Percentiles rank a stretch among this genome's conserved stretches.
Evolutionary conservation across 768 basidiomycete genomes (phyloP).

Genomic region (Tephrocybe rancida): DNA sequence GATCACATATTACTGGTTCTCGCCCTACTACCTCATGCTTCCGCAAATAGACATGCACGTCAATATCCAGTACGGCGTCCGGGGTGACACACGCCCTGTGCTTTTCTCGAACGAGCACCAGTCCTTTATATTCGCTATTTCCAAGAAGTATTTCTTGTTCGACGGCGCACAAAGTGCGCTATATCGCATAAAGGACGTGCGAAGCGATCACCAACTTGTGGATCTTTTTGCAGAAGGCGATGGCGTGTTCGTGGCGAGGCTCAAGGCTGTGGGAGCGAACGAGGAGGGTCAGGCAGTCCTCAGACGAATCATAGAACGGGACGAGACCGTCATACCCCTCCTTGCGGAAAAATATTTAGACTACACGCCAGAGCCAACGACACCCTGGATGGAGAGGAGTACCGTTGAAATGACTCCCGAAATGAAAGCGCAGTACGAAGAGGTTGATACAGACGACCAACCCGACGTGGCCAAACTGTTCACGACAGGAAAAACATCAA

Average conservation of each 20-base stretch:
- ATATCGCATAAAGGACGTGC: conserved; percentile 15
- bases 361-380: conserved; percentile 28
- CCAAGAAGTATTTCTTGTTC: conserved; percentile 21
- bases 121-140: conserved; percentile 26
- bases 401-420: not conserved
- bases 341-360: conserved; percentile 30
- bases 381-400: conserved; percentile 12
- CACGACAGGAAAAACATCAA: not conserved
- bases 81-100: conserved; percentile 33
- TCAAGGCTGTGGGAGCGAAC: conserved; percentile 18
- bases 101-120: conserved; percentile 26
- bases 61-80: conserved; percentile 31
- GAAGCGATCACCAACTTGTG: conserved; percentile 17
- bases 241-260: conserved; percentile 6
- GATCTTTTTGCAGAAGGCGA: conserved; percentile 15
- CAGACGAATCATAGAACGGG: conserved; percentile 27
- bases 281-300: conserved; percentile 29
- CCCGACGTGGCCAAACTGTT: not conserved
- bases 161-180: conserved; percentile 9
- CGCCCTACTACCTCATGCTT: conserved; percentile 36
- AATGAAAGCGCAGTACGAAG: not conserved
- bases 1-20: conserved; percentile 33
- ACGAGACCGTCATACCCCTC: conserved; percentile 32
- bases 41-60: conserved; percentile 38
- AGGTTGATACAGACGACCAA: not conserved